Evolutionary conservation across 345 rosid species (phyloP).

Genomic region (Camelina hispida): DNA sequence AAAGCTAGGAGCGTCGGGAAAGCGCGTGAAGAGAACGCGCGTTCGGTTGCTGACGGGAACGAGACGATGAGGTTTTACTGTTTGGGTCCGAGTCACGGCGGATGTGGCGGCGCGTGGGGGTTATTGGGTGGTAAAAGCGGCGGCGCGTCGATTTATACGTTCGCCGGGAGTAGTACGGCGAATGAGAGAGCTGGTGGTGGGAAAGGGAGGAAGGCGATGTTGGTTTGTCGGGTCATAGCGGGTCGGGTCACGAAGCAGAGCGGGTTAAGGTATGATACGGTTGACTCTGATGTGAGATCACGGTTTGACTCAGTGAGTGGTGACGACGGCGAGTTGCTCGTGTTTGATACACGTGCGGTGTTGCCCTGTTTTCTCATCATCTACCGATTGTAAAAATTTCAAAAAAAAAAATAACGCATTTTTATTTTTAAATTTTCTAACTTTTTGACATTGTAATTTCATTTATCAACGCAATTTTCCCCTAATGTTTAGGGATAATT

Average conservation of each 20-base stretch:
- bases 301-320: constrained; percentile 93
- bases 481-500: background rate
- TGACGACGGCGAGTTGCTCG: constrained; percentile 79
- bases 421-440: background rate
- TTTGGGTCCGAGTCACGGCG: constrained; percentile 61
- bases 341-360: constrained; percentile 86
- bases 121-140: constrained; percentile 39
- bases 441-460: constrained; percentile 40
- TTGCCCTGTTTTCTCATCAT: constrained; percentile 94
- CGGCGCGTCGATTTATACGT: constrained; percentile 71
- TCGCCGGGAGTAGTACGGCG: constrained; percentile 76
- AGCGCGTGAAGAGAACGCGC: constrained; percentile 69
- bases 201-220: constrained; percentile 85
- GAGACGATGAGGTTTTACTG: constrained; percentile 95
- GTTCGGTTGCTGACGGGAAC: constrained; percentile 94
- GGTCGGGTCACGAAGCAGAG: constrained; percentile 73
- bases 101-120: constrained; percentile 45
- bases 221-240: constrained; percentile 90
- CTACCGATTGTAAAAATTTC: constrained; percentile 69
- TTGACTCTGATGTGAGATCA: constrained; percentile 49
- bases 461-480: constrained; percentile 54
- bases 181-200: constrained; percentile 89
- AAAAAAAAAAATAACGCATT: constrained; percentile 7
- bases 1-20: constrained; percentile 57
- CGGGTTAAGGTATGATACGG: constrained; percentile 52